Base-by-base conservation (phyloP, 2,329 filamentous ascomycete species). In the Penicillium sp. region DNA sequence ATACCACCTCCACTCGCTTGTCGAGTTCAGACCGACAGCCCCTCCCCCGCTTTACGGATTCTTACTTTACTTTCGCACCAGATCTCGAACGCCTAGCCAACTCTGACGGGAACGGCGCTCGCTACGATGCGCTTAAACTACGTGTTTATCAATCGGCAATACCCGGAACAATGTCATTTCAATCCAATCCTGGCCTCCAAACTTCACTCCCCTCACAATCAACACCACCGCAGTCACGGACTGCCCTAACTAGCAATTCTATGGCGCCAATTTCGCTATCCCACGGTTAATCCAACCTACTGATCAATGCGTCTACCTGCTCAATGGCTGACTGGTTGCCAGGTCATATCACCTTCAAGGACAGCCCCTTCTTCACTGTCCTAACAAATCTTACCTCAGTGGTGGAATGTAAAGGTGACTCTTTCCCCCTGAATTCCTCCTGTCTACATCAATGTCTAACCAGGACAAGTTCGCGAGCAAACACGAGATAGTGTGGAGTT, bases 301-400 rank as follows among this genome's bases (percentile, higher is more conserved):
- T 1, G 21, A 20, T 12, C 18, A 33, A 20, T 12, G 15, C 20
- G 7, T 32, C 17, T 20, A 20, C n/a, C 9, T 23, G 10, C n/a
- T 2, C 21, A 30, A 9, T 15, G 2, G 23, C 49, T 51, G 29
- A 51, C 27, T 80, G 45, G 39, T 55, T 23, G 8, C 34, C 57
- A 78, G 77, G 71, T 49, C 72, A 70, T 40, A 69, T 83, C 41
- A 74, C 72, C 42, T 89, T 89, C 75, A 93, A 90, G 65, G 71
- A 84, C 3, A 96, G 91, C 64, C 93, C 94, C 0, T 99, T 97
- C 71, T 97, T 93, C 66, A 83, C 83, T 9, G 79, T 93, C 26
- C 69, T 86, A 39, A 78, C 84, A 48, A 80, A 84, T 23, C 72
- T 97, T 5, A 84, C 89, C 4, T 75, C 80, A 7, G 76, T 87